A percentile compares a stretch with the other conserved stretches of the same genome.
These are phyloP conservation scores for Candida frijolesensis DNA, from an alignment of 1,139 yeast species.

Conservation along the genomic window DNA sequence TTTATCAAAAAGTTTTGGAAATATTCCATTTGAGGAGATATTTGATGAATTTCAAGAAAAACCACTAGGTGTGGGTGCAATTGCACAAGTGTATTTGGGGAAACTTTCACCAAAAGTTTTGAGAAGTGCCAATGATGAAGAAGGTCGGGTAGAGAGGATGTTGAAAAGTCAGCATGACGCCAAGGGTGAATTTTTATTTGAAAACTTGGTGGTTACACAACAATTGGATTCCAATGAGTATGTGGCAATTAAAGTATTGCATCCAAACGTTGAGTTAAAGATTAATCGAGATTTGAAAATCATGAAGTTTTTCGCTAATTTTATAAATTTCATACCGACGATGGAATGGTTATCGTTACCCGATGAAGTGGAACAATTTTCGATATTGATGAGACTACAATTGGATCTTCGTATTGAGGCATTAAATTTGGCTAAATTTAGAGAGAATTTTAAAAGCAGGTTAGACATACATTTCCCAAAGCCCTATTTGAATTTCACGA, in stretches of 20 bases:
- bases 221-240: slow-evolving; percentile 49
- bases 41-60: slow-evolving; percentile 75
- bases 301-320: slow-evolving; percentile 76
- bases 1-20: slow-evolving; percentile 61
- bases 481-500: slow-evolving; percentile 67
- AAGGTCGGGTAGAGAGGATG: slow-evolving; percentile 19
- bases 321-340: slow-evolving; percentile 75
- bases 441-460: slow-evolving; percentile 58
- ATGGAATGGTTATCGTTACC: slow-evolving; percentile 98
- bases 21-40: slow-evolving; percentile 68
- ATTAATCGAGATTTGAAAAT: slow-evolving; percentile 81
- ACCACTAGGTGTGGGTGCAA: slow-evolving; percentile 95
- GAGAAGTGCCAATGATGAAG: slow-evolving; percentile 33
- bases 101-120: slow-evolving; percentile 54
- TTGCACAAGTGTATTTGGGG: slow-evolving; percentile 91
- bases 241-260: slow-evolving; percentile 91
- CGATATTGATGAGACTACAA: slow-evolving; percentile 83
- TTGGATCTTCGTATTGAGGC: slow-evolving; percentile 90
- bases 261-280: slow-evolving; percentile 75
- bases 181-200: slow-evolving; percentile 27
- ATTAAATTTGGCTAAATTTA: slow-evolving; percentile 70
- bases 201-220: slow-evolving; percentile 41
- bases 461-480: slow-evolving; percentile 79
- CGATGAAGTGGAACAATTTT: slow-evolving; percentile 88
- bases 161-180: slow-evolving; percentile 10